Conservation (phyloP, 2,329 filamentous ascomycete species). For the Chaetothyriales sp. region DNA sequence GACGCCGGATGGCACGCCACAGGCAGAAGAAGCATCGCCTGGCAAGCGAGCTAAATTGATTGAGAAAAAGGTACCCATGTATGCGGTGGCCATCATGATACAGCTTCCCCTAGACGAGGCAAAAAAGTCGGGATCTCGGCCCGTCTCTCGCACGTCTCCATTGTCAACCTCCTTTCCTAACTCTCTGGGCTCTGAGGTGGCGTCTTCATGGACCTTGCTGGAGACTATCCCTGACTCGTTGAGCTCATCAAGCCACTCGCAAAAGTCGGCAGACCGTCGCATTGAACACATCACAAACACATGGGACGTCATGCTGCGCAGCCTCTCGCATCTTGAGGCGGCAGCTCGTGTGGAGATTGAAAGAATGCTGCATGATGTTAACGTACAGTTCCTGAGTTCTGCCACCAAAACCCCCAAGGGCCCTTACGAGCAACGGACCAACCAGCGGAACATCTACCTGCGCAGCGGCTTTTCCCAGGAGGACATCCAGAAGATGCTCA, state of each 20-base stretch:
- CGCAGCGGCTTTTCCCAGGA: slow-evolving; percentile 33
- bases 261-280: slow-evolving; percentile 30
- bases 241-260: slow-evolving; percentile 6
- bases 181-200: slow-evolving; percentile 15
- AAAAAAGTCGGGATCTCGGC: slow-evolving; percentile 2
- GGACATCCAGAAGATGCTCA: slow-evolving; percentile 24
- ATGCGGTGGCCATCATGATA: slow-evolving; percentile 42
- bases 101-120: slow-evolving; percentile 33
- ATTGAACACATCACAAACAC: slow-evolving; percentile 42
- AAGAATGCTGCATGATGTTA: slow-evolving; percentile 34
- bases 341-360: slow-evolving; percentile 38
- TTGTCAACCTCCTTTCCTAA: slow-evolving; percentile 14
- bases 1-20: slow-evolving; percentile 2
- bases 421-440: slow-evolving; percentile 33
- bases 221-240: slow-evolving; percentile 16
- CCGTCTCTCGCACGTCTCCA: slow-evolving; percentile 20
- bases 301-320: slow-evolving; percentile 44
- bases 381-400: slow-evolving; percentile 22
- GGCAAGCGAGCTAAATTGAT: slow-evolving; percentile 32
- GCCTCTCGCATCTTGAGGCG: slow-evolving; percentile 38
- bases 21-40: slow-evolving; percentile 1
- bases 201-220: slow-evolving; percentile 17
- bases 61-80: slow-evolving; percentile 42
- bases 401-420: slow-evolving; percentile 29
- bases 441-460: slow-evolving; percentile 35